Evolutionary conservation across 2,329 filamentous ascomycete species (phyloP).

Genomic region (Nemania sp.): DNA sequence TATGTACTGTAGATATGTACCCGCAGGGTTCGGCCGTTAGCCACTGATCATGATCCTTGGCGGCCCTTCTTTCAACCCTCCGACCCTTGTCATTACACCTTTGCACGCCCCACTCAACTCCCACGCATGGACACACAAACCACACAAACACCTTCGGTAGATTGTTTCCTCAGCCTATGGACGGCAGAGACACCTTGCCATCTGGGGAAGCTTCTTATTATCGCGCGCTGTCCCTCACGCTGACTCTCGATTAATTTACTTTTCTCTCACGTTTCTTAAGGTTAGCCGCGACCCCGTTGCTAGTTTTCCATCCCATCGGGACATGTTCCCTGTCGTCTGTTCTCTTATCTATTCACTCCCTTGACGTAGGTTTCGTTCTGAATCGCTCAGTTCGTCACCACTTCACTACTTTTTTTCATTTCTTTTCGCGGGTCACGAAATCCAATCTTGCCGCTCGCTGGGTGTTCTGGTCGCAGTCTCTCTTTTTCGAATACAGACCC

Average conservation of each 20-base stretch:
- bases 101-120: slow-evolving; percentile 15
- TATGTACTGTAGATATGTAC: slow-evolving; percentile 1
- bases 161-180: slow-evolving; percentile 22
- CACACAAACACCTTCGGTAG: slow-evolving; percentile 29
- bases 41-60: slow-evolving; percentile 29
- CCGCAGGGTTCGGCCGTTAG: background rate
- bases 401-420: slow-evolving; percentile 27
- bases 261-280: slow-evolving; percentile 33
- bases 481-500: slow-evolving; percentile 41
- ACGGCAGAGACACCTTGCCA: slow-evolving; percentile 30
- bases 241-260: slow-evolving; percentile 39
- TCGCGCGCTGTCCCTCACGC: slow-evolving; percentile 36
- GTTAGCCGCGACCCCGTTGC: slow-evolving; percentile 24
- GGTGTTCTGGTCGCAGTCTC: slow-evolving; percentile 41
- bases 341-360: slow-evolving; percentile 45
- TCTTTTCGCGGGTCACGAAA: slow-evolving; percentile 47
- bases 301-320: slow-evolving; percentile 40
- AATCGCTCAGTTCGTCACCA: slow-evolving; percentile 34
- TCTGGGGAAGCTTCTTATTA: slow-evolving; percentile 39
- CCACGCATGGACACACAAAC: slow-evolving; percentile 1
- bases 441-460: slow-evolving; percentile 43
- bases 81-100: slow-evolving; percentile 13
- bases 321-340: slow-evolving; percentile 44
- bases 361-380: slow-evolving; percentile 39
- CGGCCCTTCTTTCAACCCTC: slow-evolving; percentile 25